A percentile compares a stretch with the other conserved stretches of the same genome.
Evolutionary conservation across 495 filamentous ascomycete species (phyloP).

Genomic region (Entonaema liquescens): DNA sequence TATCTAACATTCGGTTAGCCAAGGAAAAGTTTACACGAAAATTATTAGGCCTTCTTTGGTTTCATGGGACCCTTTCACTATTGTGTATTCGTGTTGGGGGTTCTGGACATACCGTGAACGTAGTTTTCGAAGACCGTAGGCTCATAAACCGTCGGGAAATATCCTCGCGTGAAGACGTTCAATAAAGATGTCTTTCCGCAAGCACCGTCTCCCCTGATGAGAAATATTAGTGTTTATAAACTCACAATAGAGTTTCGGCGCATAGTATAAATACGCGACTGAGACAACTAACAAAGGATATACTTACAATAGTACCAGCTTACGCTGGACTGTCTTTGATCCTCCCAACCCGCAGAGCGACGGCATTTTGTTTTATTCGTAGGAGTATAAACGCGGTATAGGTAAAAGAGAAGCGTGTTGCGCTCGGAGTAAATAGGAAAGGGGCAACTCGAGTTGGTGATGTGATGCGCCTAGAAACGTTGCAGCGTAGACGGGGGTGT

Average conservation of each 20-base stretch:
- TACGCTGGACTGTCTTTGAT: constrained; percentile 87
- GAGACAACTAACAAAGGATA: background rate
- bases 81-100: background rate
- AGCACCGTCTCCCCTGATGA: constrained; percentile 87
- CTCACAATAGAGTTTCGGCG: background rate
- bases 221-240: constrained; percentile 46
- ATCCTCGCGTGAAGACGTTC: constrained; percentile 99
- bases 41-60: background rate
- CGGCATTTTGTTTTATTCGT: constrained; percentile 56
- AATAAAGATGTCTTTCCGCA: constrained; percentile 97
- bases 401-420: background rate
- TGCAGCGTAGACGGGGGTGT: constrained; percentile 25
- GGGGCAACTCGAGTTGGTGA: constrained; percentile 25
- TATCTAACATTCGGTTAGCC: constrained; percentile 65
- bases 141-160: constrained; percentile 98
- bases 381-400: background rate
- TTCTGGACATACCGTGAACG: constrained; percentile 78
- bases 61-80: background rate
- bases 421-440: constrained; percentile 13
- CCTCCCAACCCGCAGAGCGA: constrained; percentile 63
- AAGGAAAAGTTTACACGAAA: background rate
- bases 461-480: constrained; percentile 38
- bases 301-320: constrained; percentile 94
- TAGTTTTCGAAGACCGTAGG: constrained; percentile 99
- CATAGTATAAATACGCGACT: constrained; percentile 16